A percentile compares a stretch with the other conserved stretches of the same genome.
Evolutionary conservation across 1,284 basidiomycete species (phyloP).

Genomic region (Acaromyces ingoldii): DNA sequence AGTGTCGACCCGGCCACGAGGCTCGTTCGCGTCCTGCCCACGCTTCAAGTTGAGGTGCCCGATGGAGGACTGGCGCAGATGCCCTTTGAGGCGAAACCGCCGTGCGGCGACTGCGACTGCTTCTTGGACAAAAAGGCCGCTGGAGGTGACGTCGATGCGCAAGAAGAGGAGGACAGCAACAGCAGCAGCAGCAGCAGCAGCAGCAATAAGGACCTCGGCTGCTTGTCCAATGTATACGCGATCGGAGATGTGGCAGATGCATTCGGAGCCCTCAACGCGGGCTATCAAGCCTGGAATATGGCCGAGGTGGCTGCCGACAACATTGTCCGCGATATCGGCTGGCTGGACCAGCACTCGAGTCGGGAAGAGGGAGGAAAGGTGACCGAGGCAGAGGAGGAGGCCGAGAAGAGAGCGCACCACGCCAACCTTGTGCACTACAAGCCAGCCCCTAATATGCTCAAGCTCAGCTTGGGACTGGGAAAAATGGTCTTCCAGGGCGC

Average conservation of each 20-base stretch:
- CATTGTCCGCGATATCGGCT: conserved; percentile 37
- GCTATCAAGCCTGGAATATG: conserved; percentile 51
- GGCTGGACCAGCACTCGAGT: conserved; percentile 3
- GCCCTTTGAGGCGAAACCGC: conserved; percentile 33
- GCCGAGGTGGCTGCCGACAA: conserved; percentile 47
- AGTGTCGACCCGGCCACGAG: conserved; percentile 41
- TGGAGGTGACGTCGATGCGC: conserved; percentile 8
- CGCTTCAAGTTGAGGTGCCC: conserved; percentile 42
- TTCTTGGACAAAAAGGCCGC: conserved; percentile 47
- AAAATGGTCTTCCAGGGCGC: conserved; percentile 43
- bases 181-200: background rate
- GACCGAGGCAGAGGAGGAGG: background rate
- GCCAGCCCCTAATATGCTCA: conserved; percentile 43
- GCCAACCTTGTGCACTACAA: conserved; percentile 24
- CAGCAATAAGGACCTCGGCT: conserved; percentile 13
- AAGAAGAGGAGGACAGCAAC: conserved; percentile 4
- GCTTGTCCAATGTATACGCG: conserved; percentile 41
- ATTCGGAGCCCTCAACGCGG: conserved; percentile 49
- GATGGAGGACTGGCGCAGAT: conserved; percentile 7
- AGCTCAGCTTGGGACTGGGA: conserved; percentile 41
- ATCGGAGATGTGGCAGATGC: conserved; percentile 49
- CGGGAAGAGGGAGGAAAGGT: no score
- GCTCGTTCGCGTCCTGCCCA: conserved; percentile 36
- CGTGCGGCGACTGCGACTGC: conserved; percentile 50
- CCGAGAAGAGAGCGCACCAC: no score